Conservation (phyloP, 345 rosid genomes). For the Nasturtium officinale region DNA sequence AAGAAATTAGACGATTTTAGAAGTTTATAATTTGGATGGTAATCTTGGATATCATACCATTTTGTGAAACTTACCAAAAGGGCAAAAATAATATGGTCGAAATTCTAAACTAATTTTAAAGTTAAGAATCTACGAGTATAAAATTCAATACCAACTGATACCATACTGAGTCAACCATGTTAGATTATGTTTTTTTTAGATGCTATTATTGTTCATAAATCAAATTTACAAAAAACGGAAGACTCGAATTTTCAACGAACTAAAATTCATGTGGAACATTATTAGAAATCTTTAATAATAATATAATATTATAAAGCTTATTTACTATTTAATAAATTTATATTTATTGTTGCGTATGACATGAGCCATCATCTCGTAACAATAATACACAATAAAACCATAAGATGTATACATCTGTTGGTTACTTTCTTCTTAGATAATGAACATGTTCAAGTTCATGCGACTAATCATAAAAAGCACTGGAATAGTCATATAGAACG, state of each 20-base stretch:
- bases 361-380: neutral
- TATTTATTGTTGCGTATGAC: neutral
- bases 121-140: no score
- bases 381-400: neutral
- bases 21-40: no score
- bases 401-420: slow-evolving; percentile 8
- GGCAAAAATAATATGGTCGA: no score
- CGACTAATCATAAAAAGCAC: slow-evolving; percentile 44
- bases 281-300: neutral
- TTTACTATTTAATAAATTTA: neutral
- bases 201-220: neutral
- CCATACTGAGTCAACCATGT: neutral
- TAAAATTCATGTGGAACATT: neutral
- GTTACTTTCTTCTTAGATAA: slow-evolving; percentile 26
- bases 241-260: neutral
- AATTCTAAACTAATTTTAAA: no score
- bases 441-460: slow-evolving; percentile 42
- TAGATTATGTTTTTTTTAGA: neutral
- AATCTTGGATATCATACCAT: no score
- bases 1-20: no score
- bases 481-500: slow-evolving; percentile 15
- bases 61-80: no score
- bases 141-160: no score
- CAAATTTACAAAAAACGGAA: neutral
- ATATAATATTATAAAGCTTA: no score